phyloP scores from a whole-genome alignment of 2,329 filamentous ascomycete genomes.

The Ramichloridium luteum region DNA sequence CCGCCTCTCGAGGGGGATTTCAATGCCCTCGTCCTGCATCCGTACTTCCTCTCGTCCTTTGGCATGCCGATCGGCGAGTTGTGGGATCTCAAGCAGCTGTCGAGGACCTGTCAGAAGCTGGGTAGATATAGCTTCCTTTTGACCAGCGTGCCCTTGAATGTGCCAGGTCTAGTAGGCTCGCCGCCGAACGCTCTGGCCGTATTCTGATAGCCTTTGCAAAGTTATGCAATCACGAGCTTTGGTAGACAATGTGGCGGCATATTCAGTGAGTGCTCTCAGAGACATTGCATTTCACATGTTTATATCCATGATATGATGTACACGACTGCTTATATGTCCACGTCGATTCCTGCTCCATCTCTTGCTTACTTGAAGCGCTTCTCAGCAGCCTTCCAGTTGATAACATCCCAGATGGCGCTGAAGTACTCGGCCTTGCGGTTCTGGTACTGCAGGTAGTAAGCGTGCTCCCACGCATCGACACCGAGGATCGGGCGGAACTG shows the following conservation, averaged over 20 bases:
- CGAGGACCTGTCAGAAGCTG: conserved; percentile 26
- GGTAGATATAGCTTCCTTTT: conserved; percentile 34
- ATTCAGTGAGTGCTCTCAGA: no score
- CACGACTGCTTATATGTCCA: no score
- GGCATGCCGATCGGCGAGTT: conserved; percentile 36
- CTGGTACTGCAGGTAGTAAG: conserved; percentile 91
- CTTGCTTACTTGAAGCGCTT: conserved; percentile 26
- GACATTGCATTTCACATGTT: no score
- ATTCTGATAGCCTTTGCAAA: conserved; percentile 16
- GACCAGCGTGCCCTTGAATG: conserved; percentile 33
- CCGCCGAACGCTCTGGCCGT: conserved; percentile 25
- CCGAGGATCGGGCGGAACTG: conserved; percentile 72
- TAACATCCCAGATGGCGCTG: conserved; percentile 80
- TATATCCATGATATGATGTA: no score
- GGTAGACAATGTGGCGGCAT: no score
- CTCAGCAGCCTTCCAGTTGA: conserved; percentile 82
- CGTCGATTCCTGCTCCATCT: no score
- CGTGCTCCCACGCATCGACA: conserved; percentile 93
- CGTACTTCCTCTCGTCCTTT: conserved; percentile 30
- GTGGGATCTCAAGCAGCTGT: conserved; percentile 33
- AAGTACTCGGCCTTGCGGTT: conserved; percentile 97
- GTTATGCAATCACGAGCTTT: no score
- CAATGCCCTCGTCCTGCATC: conserved; percentile 24
- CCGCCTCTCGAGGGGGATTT: conserved; percentile 20
- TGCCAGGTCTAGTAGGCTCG: conserved; percentile 26